A percentile compares a stretch with the other conserved stretches of the same genome.
Evolutionary conservation across 495 filamentous ascomycete species (phyloP).

Genomic region (Aspergillus nidulans): DNA sequence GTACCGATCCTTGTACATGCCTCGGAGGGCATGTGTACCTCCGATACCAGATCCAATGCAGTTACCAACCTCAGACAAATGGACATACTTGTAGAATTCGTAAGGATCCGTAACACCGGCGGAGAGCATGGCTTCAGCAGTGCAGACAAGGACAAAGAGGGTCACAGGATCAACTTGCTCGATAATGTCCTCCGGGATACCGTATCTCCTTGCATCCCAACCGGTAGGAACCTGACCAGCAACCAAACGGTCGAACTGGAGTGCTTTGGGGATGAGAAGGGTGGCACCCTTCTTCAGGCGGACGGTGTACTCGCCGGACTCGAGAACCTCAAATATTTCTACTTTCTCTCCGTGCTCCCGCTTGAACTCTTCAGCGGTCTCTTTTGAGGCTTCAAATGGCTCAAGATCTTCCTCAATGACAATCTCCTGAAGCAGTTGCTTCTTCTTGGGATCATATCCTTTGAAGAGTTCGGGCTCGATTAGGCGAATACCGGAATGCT

Average conservation of each 20-base stretch:
- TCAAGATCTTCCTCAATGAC: conserved; percentile 95
- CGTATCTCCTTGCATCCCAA: conserved; percentile 93
- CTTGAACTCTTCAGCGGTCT: conserved; percentile 95
- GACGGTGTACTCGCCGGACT: conserved; percentile 91
- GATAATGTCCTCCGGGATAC: conserved; percentile 96
- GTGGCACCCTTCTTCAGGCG: conserved; percentile 91
- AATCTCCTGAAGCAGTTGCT: conserved; percentile 95
- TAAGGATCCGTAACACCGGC: conserved; percentile 99
- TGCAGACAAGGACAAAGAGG: conserved; percentile 88
- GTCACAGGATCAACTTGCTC: conserved; percentile 96
- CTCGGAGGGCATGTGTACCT: conserved; percentile 83
- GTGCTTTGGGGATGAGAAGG: conserved; percentile 91
- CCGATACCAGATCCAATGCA: conserved; percentile 97
- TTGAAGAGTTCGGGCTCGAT: conserved; percentile 97
- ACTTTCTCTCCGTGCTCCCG: conserved; percentile 95
- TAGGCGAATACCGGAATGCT: conserved; percentile 94
- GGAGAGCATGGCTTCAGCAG: conserved; percentile 82
- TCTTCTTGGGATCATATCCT: conserved; percentile 97
- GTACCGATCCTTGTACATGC: conserved; percentile 98
- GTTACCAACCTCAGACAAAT: conserved; percentile 97
- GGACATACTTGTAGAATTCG: conserved; percentile 99
- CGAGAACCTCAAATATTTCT: conserved; percentile 92
- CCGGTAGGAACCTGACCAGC: conserved; percentile 95
- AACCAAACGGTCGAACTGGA: conserved; percentile 94
- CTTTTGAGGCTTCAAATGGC: conserved; percentile 94